Percentiles rank a stretch among this genome's conserved stretches.
phyloP scores from a whole-genome alignment of 2,329 filamentous ascomycete species.

The Grosmannia serpens region DNA sequence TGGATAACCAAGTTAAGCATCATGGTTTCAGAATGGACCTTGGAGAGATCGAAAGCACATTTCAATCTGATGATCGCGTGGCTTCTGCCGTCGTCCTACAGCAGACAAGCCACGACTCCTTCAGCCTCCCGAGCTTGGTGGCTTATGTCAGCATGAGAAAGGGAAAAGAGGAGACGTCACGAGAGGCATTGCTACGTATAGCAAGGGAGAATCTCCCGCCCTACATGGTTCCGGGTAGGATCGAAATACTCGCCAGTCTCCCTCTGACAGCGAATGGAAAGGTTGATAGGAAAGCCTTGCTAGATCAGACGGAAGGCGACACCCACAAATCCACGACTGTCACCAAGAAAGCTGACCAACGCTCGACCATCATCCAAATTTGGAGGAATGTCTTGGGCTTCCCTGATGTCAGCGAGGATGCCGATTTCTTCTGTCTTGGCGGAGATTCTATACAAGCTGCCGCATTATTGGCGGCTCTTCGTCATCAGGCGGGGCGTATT shows the following conservation, averaged over 20 bases:
- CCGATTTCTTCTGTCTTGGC: neutral
- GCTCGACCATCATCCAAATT: neutral
- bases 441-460: neutral
- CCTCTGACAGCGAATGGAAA: neutral
- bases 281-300: neutral
- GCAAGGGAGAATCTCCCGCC: neutral
- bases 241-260: neutral
- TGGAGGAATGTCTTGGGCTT: neutral
- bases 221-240: neutral
- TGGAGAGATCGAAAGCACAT: neutral
- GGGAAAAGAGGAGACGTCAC: neutral
- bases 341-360: neutral
- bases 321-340: neutral
- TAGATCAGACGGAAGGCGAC: neutral
- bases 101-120: neutral
- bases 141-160: neutral
- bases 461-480: neutral
- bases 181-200: neutral
- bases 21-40: neutral
- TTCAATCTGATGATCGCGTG: neutral
- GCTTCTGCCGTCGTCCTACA: neutral
- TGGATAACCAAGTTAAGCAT: neutral
- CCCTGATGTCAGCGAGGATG: neutral
- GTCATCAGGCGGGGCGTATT: neutral
- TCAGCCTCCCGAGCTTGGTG: neutral